Evolutionary conservation across 2,329 filamentous ascomycete species (phyloP).

Genomic region (Fonsecaea nubica): DNA sequence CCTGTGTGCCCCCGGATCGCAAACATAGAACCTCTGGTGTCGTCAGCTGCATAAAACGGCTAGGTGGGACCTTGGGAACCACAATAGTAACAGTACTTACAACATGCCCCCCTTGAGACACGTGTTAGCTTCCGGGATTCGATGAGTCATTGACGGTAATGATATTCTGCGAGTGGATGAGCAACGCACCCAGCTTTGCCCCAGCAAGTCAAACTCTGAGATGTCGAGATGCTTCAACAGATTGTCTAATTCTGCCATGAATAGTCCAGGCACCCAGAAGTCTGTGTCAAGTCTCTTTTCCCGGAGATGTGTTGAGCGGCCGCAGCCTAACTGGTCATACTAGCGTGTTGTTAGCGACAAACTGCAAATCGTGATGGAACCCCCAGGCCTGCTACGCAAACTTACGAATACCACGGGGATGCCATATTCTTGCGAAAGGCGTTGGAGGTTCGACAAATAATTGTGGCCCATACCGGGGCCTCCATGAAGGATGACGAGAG

Average conservation of each 20-base stretch:
- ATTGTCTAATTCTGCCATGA: conserved; percentile 59
- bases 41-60: too few species aligned
- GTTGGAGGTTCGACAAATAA: conserved; percentile 50
- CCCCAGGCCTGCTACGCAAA: too few species aligned
- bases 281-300: conserved; percentile 53
- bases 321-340: conserved; percentile 63
- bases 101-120: too few species aligned
- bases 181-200: conserved; percentile 58
- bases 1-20: too few species aligned
- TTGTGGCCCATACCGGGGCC: conserved; percentile 57
- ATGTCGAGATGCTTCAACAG: conserved; percentile 53
- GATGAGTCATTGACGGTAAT: too few species aligned
- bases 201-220: conserved; percentile 52
- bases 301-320: conserved; percentile 56
- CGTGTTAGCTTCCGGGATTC: too few species aligned
- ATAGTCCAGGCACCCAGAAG: conserved; percentile 59
- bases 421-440: conserved; percentile 46
- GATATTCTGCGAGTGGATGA: too few species aligned
- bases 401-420: conserved; percentile 54
- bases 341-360: too few species aligned
- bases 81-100: too few species aligned
- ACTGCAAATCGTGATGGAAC: too few species aligned
- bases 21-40: too few species aligned
- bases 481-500: conserved; percentile 52
- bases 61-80: too few species aligned